Evolutionary conservation across 139 green algal species (phyloP).

Genomic region (Ettlia oleoabundans): DNA sequence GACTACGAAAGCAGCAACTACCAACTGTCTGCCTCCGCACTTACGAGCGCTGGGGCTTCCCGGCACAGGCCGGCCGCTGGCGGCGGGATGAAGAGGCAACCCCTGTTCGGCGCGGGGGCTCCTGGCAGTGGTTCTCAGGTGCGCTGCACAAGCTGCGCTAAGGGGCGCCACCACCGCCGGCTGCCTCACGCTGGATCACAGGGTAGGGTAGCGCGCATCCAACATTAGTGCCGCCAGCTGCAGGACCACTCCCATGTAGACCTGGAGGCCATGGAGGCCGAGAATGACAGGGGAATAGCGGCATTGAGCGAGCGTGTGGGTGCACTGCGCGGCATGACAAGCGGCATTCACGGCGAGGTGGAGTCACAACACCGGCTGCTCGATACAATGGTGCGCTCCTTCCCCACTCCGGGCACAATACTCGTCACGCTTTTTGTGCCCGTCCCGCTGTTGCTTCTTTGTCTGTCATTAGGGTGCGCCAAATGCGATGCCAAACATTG

Average conservation of each 20-base stretch:
- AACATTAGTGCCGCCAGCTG: too few species aligned
- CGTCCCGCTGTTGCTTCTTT: neutral
- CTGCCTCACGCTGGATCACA: too few species aligned
- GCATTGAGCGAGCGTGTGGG: conserved; percentile 66
- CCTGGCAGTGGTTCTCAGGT: neutral
- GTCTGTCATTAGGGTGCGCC: neutral
- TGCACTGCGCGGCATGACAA: conserved; percentile 69
- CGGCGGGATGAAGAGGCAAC: neutral
- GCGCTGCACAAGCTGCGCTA: too few species aligned
- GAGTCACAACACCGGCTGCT: conserved; percentile 68
- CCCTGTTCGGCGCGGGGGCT: conserved; percentile 6
- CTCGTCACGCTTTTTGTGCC: neutral
- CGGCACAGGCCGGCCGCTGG: neutral
- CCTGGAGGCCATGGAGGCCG: conserved; percentile 70
- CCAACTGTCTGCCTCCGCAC: neutral
- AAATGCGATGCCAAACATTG: too few species aligned
- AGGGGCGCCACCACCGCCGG: neutral
- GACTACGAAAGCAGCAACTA: neutral
- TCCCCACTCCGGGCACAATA: too few species aligned
- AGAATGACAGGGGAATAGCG: conserved; percentile 75
- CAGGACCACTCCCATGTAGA: conserved; percentile 56
- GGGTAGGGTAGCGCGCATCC: too few species aligned
- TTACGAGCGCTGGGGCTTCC: neutral
- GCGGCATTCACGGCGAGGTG: conserved; percentile 68
- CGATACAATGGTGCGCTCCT: conserved; percentile 70